A percentile compares a stretch with the other conserved stretches of the same genome.
phyloP scores from a whole-genome alignment of 2,329 filamentous ascomycete species.

The Aspergillus caelatus region DNA sequence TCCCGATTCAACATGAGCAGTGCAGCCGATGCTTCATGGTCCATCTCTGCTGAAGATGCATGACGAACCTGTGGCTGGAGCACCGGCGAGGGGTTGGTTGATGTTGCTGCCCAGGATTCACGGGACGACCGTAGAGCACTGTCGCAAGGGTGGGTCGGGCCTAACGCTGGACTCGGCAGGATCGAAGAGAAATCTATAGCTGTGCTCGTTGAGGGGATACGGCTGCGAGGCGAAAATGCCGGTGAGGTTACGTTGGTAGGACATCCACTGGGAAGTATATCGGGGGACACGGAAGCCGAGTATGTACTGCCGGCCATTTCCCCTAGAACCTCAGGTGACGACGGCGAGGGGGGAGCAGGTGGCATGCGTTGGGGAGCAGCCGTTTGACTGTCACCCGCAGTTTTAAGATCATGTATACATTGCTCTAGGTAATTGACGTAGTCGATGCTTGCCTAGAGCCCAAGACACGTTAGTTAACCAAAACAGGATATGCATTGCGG shows the following conservation, averaged over 20 bases:
- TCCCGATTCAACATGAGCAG: slow-evolving; percentile 86
- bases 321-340: slow-evolving; percentile 37
- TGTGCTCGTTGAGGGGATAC: slow-evolving; percentile 25
- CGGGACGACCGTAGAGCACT: slow-evolving; percentile 25
- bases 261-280: slow-evolving; percentile 27
- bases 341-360: slow-evolving; percentile 37
- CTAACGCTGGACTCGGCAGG: slow-evolving; percentile 41
- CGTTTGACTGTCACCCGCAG: slow-evolving; percentile 36
- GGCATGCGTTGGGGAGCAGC: slow-evolving; percentile 20
- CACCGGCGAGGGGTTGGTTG: slow-evolving; percentile 26
- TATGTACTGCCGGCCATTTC: slow-evolving; percentile 30
- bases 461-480: slow-evolving; percentile 9
- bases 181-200: slow-evolving; percentile 32
- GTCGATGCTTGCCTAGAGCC: slow-evolving; percentile 81
- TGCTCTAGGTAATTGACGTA: slow-evolving; percentile 93
- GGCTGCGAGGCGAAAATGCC: slow-evolving; percentile 36
- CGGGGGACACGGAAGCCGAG: slow-evolving; percentile 41
- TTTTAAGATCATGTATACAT: slow-evolving; percentile 80
- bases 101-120: slow-evolving; percentile 28
- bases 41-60: slow-evolving; percentile 58
- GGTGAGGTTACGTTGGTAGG: slow-evolving; percentile 32
- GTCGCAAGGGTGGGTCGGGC: slow-evolving; percentile 28
- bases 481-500: slow-evolving; percentile 6
- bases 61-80: slow-evolving; percentile 34
- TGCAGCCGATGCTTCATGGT: slow-evolving; percentile 82